A percentile compares a stretch with the other conserved stretches of the same genome.
These are phyloP conservation scores for Rhinocladiella similis DNA, from an alignment of 2,329 filamentous ascomycete genomes.

Conservation along the genomic window DNA sequence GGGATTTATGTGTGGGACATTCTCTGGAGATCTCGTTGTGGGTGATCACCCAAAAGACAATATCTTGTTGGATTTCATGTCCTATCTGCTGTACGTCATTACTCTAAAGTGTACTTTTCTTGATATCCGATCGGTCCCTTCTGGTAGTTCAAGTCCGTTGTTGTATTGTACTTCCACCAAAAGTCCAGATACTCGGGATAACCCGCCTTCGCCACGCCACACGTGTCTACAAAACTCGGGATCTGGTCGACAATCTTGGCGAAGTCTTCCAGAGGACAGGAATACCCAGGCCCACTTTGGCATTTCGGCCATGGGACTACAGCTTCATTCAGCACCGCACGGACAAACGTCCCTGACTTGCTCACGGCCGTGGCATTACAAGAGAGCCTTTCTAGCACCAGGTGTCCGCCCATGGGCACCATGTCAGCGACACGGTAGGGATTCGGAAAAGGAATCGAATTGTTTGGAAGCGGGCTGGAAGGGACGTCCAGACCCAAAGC, in stretches of 20 bases:
- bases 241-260: neutral
- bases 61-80: too few species aligned
- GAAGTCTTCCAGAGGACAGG: conserved; percentile 4
- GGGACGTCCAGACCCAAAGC: conserved; percentile 6
- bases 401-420: conserved; percentile 9
- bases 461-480: neutral
- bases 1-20: too few species aligned
- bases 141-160: conserved; percentile 3
- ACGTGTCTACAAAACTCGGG: conserved; percentile 4
- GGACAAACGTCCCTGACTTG: neutral
- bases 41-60: too few species aligned
- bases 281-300: conserved; percentile 7
- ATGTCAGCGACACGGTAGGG: conserved; percentile 7
- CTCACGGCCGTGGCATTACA: conserved; percentile 9
- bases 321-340: conserved; percentile 10
- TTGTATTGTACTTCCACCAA: conserved; percentile 10
- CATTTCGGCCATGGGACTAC: conserved; percentile 7
- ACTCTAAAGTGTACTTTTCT: conserved; percentile 3
- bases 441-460: conserved; percentile 8
- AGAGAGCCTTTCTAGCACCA: conserved; percentile 6
- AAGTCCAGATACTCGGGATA: conserved; percentile 9
- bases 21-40: too few species aligned
- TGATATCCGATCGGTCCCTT: conserved; percentile 2
- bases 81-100: too few species aligned
- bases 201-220: conserved; percentile 1